phyloP scores from a whole-genome alignment of 257 asterid genomes.

The Solanum clarkiae region DNA sequence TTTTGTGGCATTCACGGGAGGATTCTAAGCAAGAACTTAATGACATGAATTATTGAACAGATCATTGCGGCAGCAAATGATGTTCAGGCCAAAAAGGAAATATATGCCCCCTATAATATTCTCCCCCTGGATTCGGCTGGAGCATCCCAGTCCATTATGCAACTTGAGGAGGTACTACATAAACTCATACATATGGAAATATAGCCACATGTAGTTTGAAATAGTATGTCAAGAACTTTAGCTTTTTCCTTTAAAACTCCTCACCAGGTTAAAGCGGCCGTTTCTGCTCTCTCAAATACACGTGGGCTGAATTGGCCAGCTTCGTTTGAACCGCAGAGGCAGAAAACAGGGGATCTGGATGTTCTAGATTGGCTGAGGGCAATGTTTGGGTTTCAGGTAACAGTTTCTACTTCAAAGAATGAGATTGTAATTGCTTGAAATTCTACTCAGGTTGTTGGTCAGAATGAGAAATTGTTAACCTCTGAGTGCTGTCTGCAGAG shows the following conservation, averaged over 20 bases:
- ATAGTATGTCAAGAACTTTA: neutral
- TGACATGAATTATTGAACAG: slow-evolving; percentile 27
- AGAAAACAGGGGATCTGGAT: slow-evolving; percentile 78
- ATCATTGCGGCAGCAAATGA: slow-evolving; percentile 97
- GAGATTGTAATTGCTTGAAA: neutral
- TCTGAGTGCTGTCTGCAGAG: slow-evolving; percentile 37
- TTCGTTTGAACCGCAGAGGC: slow-evolving; percentile 73
- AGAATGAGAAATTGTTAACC: slow-evolving; percentile 3
- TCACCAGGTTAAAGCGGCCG: slow-evolving; percentile 85
- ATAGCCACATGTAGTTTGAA: neutral
- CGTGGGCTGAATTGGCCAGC: slow-evolving; percentile 75
- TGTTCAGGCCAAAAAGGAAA: slow-evolving; percentile 91
- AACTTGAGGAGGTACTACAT: slow-evolving; percentile 84
- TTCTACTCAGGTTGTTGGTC: neutral
- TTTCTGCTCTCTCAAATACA: slow-evolving; percentile 56
- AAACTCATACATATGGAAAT: neutral
- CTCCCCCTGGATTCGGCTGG: slow-evolving; percentile 97
- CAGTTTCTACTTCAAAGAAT: slow-evolving; percentile 15
- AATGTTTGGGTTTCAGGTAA: slow-evolving; percentile 97
- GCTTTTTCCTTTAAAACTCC: neutral
- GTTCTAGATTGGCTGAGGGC: slow-evolving; percentile 98
- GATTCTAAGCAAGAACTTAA: slow-evolving; percentile 1
- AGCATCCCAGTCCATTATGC: slow-evolving; percentile 88
- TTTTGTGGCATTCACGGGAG: neutral
- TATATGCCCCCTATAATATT: slow-evolving; percentile 84